Evolutionary conservation across 306 rosid genomes (phyloP).

Genomic region (Prinsepia uniflora): DNA sequence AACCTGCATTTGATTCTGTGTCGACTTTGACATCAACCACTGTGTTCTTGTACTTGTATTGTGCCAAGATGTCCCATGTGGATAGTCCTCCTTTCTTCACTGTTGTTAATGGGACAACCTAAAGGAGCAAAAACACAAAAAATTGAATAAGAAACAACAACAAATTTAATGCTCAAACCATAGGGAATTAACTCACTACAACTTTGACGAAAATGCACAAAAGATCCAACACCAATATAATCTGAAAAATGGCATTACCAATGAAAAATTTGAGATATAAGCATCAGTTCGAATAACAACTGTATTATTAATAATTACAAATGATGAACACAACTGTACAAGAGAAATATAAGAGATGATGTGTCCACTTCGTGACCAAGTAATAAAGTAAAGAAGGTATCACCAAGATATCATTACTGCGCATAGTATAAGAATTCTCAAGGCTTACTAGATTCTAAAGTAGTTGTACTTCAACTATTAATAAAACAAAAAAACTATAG

Average conservation of each 20-base stretch:
- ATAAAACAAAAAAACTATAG: neutral
- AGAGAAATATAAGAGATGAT: neutral
- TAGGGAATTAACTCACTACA: neutral
- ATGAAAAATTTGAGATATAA: neutral
- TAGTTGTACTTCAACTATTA: neutral
- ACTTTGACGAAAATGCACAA: conserved; percentile 1
- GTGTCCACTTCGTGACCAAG: neutral
- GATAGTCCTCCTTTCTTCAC: conserved; percentile 88
- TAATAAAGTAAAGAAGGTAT: too few relatives aligned
- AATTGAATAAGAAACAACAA: neutral
- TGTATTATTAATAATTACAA: neutral
- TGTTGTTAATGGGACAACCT: conserved; percentile 90
- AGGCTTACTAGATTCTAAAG: neutral
- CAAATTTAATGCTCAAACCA: neutral
- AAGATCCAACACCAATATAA: neutral
- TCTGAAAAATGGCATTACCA: neutral
- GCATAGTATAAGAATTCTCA: neutral
- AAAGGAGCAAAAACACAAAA: conserved; percentile 13
- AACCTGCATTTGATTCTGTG: conserved; percentile 74
- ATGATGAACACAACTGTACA: too few relatives aligned
- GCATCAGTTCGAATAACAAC: neutral
- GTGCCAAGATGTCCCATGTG: conserved; percentile 69
- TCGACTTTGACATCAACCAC: conserved; percentile 77
- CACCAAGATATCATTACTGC: neutral
- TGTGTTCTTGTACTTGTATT: conserved; percentile 75